Percentiles rank a stretch among this genome's conserved stretches.
phyloP scores from a whole-genome alignment of 2,329 filamentous ascomycete genomes.

The Fusarium bactridioides region DNA sequence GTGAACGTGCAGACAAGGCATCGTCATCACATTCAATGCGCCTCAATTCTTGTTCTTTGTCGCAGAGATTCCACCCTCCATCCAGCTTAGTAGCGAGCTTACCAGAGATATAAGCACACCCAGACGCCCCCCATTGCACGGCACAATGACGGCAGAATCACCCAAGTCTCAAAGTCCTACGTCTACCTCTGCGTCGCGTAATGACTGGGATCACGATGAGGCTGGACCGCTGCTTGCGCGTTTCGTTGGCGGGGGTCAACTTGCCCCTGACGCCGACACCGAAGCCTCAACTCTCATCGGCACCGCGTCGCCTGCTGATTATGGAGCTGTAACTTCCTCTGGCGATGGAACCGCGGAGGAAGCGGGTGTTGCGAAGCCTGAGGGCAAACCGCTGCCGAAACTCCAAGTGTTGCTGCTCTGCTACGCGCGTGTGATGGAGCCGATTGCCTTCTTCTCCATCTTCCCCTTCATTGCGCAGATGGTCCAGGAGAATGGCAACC shows the following conservation, averaged over 20 bases:
- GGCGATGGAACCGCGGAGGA: neutral
- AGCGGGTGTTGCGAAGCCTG: neutral
- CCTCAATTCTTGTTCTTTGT: neutral
- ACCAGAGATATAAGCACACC: neutral
- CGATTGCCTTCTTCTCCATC: slow-evolving; percentile 84
- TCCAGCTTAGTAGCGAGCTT: neutral
- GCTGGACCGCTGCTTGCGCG: slow-evolving; percentile 37
- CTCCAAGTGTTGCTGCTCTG: slow-evolving; percentile 77
- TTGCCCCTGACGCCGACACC: slow-evolving; percentile 33
- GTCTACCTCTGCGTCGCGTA: neutral
- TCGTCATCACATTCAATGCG: neutral
- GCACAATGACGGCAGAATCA: slow-evolving; percentile 21
- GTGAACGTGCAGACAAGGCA: neutral
- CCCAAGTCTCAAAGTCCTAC: slow-evolving; percentile 6
- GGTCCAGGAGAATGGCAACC: slow-evolving; percentile 70
- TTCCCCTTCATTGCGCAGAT: slow-evolving; percentile 84
- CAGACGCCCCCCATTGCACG: neutral
- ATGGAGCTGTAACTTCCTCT: slow-evolving; percentile 8
- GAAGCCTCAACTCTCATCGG: slow-evolving; percentile 39
- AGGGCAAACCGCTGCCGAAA: slow-evolving; percentile 47
- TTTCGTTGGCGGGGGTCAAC: slow-evolving; percentile 24
- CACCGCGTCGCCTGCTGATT: slow-evolving; percentile 21
- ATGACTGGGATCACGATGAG: slow-evolving; percentile 24
- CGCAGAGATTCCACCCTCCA: neutral
- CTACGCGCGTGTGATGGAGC: slow-evolving; percentile 76